Conservation (phyloP, 257 asterid species). For the Fraxinus excelsior region DNA sequence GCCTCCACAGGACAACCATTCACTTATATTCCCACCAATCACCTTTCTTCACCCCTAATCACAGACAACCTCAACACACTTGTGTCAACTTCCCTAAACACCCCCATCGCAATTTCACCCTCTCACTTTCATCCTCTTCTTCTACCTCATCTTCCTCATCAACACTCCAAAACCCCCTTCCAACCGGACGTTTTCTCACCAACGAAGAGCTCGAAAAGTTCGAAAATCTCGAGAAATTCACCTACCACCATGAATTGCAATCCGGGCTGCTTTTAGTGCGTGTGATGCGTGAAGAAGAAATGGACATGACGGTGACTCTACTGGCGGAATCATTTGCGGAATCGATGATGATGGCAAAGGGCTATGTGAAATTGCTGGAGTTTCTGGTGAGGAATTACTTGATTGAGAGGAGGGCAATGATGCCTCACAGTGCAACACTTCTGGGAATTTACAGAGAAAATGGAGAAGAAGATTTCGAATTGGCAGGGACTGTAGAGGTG, state of each 20-base stretch:
- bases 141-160: conserved; percentile 47
- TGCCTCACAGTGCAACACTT: conserved; percentile 86
- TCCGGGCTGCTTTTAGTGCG: conserved; percentile 75
- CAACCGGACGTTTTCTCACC: conserved; percentile 57
- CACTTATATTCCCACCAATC: conserved; percentile 24
- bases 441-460: conserved; percentile 68
- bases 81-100: conserved; percentile 44
- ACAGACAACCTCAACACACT: conserved; percentile 37
- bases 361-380: conserved; percentile 65
- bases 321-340: conserved; percentile 88
- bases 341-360: conserved; percentile 68
- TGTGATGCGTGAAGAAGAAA: conserved; percentile 76
- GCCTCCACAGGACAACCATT: not conserved
- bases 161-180: conserved; percentile 44
- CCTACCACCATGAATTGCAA: conserved; percentile 65
- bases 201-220: conserved; percentile 69
- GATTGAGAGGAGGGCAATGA: conserved; percentile 64
- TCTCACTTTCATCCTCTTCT: conserved; percentile 55
- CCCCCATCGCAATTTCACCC: conserved; percentile 29
- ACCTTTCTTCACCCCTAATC: conserved; percentile 45
- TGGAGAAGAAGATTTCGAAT: conserved; percentile 71
- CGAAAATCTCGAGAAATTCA: conserved; percentile 50
- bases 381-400: conserved; percentile 79
- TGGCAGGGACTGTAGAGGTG: conserved; percentile 93
- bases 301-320: conserved; percentile 65